Base-by-base conservation (phyloP, 441 rosid species). In the Erodium chrysanthum region DNA sequence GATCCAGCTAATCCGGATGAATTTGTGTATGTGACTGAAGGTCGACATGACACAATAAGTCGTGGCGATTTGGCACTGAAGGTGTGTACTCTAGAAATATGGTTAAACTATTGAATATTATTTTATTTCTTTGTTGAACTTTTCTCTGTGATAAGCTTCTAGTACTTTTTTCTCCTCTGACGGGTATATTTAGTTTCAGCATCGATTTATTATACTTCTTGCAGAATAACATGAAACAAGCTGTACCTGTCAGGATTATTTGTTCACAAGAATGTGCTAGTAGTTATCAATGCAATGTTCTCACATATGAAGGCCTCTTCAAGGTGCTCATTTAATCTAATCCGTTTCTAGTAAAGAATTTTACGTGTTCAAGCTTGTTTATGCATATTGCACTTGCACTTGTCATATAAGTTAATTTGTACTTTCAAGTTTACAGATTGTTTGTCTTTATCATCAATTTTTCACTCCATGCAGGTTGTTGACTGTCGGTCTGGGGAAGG, bases 61-160 rank as follows among this genome's bases (percentile, higher is more conserved):
- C 73, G 76, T 48, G 84, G 84, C 74, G 79, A 81, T 78, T 70
- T 83, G 75, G 85, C 86, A 73, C 80, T 85, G 15, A 74, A 85
- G 83, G 88, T 84, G 66, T 61, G 81, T 67, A 70, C 23, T 40
- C 25, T 22, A 14, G 70, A 7, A 62, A 20, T 64, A 46, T 33
- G 71, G 14, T 20, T 15, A 27, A 59, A 6, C 60, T 54, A 54
- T 54, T 17, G 60, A 54, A 20, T 2, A 18, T 23, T 54, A 54
- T 54, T 54, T 54, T 54, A 54, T 21, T 18, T 18, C 23, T 7
- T 20, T 54, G 25, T 70, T 35, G 54, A 54, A 48, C 70, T 12
- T 63, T 21, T 65, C 18, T 63, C 46, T 60, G 10, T 58, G 56
- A 31, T 46, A 21, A 21, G 15, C 17, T 56, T 60, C 44, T 58